Evolutionary conservation across 1,284 basidiomycete species (phyloP), one percentile per base, ranked within the genome.

Genomic region (Cystobasidium slooffiae): DNA sequence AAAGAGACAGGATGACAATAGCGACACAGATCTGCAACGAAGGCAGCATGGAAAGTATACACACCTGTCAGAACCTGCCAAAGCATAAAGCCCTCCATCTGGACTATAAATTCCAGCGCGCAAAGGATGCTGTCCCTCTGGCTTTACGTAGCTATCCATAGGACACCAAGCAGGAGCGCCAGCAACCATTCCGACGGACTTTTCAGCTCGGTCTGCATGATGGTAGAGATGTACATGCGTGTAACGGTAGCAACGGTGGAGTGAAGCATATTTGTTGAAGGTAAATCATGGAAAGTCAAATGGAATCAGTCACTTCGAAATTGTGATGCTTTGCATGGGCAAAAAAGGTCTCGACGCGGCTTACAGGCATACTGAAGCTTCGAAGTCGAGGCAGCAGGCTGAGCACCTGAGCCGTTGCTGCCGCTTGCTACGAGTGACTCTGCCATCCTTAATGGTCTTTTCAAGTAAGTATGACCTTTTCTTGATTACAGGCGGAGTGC

Each of bases 341-440:
- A 24, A 16, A 18, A 20, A 24, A 31, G 18, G 24, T 31, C 56
- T 37, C 31, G 22, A 9, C 10, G 18, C 8, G 6, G 49, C 70
- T n/a, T 58, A 66, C 70, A 73, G 6, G 70, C 70, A 73, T 73
- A 73, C 43, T 73, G 70, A 22, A 73, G 63, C 24, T 51, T 49
- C 0, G 59, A 63, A 18, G 69, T 51, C 4, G 69, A 72, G 7
- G 64, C 64, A 22, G 64, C 51, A 4, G 64, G 64, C 31, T 53
- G 49, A 24, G 46, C 46, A 12, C 47, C 20, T 39, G 49, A 5
- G n/a, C 51, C 51, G 14, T 43, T 20, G 4, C 37, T 31, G 24
- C 22, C 22, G 18, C 16, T 47, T 10, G 49, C 51, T 24, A 46
- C 49, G 5, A 43, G 20, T 22, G 47, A 37, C 24, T 10, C 24